Evolutionary conservation across 108 stramenopile species (phyloP).

Genomic region (Epipyxis sp.): DNA sequence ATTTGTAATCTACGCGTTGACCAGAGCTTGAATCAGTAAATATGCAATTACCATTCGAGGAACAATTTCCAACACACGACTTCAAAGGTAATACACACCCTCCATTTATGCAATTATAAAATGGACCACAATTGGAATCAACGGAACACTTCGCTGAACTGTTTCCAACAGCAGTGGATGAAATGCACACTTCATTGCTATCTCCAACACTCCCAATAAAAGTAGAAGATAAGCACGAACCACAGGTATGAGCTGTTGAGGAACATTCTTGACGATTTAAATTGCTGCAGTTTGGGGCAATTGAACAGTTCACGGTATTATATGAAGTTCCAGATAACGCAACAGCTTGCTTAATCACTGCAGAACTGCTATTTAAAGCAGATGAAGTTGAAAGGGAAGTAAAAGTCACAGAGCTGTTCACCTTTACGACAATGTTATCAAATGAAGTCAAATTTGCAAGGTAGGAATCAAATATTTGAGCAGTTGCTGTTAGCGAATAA

Average conservation of each 20-base stretch:
- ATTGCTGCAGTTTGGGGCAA: background rate
- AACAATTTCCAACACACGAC: conserved; percentile 6
- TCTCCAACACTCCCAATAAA: background rate
- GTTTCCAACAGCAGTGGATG: background rate
- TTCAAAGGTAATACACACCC: background rate
- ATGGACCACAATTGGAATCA: background rate
- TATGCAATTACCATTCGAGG: conserved; percentile 7
- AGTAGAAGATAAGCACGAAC: conserved; percentile 10
- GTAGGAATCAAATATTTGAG: conserved; percentile 1
- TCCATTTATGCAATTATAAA: background rate
- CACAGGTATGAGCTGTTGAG: conserved; percentile 3
- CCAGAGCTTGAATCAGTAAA: background rate
- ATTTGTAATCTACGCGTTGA: background rate
- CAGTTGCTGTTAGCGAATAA: background rate
- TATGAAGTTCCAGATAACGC: background rate
- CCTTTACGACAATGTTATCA: background rate
- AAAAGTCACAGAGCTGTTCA: background rate
- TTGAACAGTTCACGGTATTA: conserved; percentile 3
- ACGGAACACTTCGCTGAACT: background rate
- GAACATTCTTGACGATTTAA: conserved; percentile 6
- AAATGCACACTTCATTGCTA: conserved; percentile 12
- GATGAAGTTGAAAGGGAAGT: background rate
- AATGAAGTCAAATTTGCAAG: background rate
- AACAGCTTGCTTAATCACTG: background rate
- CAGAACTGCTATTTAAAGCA: background rate